These are phyloP conservation scores for Phytophthora cactorum DNA, from an alignment of 352 stramenopile genomes.

Conservation along the genomic window DNA sequence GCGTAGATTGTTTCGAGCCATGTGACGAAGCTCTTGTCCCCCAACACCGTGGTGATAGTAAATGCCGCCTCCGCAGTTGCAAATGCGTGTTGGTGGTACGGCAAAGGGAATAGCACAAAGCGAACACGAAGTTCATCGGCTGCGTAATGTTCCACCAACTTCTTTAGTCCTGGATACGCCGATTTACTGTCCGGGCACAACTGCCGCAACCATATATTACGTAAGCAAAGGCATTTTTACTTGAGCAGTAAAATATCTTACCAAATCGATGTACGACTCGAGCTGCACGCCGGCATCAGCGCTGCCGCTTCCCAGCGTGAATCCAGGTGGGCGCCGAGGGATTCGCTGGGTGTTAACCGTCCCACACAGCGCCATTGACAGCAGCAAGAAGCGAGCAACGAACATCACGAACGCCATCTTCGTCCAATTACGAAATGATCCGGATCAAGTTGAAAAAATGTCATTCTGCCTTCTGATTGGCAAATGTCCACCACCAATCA, in stretches of 20 bases:
- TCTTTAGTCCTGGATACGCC: slow-evolving; percentile 71
- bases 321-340: slow-evolving; percentile 64
- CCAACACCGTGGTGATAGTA: slow-evolving; percentile 66
- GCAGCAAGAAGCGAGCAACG: slow-evolving; percentile 26
- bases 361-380: slow-evolving; percentile 19
- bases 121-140: slow-evolving; percentile 64
- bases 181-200: slow-evolving; percentile 79
- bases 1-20: slow-evolving; percentile 85
- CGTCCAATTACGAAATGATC: no score
- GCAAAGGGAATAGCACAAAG: slow-evolving; percentile 81
- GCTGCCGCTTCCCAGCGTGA: slow-evolving; percentile 58
- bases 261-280: slow-evolving; percentile 86
- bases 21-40: slow-evolving; percentile 57
- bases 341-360: slow-evolving; percentile 40
- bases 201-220: slow-evolving; percentile 34
- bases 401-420: neutral
- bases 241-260: slow-evolving; percentile 23
- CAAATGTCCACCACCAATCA: neutral
- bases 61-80: slow-evolving; percentile 64
- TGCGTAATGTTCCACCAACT: slow-evolving; percentile 61
- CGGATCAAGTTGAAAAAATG: no score
- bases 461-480: no score
- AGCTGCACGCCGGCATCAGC: slow-evolving; percentile 75
- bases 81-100: slow-evolving; percentile 84
- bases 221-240: neutral